These are phyloP conservation scores for Stachybotrys echinatus DNA, from an alignment of 2,329 filamentous ascomycete species.

Conservation along the genomic window DNA sequence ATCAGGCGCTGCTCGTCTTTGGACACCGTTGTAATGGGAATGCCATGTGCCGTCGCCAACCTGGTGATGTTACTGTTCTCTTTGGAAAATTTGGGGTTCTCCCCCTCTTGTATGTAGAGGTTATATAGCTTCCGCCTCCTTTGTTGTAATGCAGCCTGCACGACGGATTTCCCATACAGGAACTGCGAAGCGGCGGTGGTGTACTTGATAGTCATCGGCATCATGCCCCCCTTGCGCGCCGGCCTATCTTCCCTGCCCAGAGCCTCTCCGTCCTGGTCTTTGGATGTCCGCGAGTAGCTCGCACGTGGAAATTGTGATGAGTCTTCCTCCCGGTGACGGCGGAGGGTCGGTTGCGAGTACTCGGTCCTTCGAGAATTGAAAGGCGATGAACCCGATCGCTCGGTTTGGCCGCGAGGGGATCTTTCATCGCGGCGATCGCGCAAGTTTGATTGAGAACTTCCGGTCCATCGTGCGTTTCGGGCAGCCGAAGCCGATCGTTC, in stretches of 20 bases:
- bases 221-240: constrained; percentile 20
- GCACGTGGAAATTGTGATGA: background rate
- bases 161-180: constrained; percentile 77
- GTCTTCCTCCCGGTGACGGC: background rate
- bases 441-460: background rate
- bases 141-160: constrained; percentile 68
- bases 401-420: background rate
- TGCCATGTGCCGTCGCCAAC: constrained; percentile 40
- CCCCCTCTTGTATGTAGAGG: constrained; percentile 68
- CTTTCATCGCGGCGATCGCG: background rate
- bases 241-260: constrained; percentile 9
- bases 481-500: background rate
- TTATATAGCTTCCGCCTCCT: constrained; percentile 72
- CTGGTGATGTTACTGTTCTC: constrained; percentile 38
- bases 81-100: constrained; percentile 45
- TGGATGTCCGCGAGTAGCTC: background rate
- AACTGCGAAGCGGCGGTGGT: constrained; percentile 89
- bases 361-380: background rate
- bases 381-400: background rate
- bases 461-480: background rate
- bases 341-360: background rate
- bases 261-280: background rate
- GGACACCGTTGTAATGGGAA: constrained; percentile 54
- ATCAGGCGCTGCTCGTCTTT: constrained; percentile 62
- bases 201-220: constrained; percentile 41